Percentiles rank a stretch among this genome's conserved stretches.
These are phyloP conservation scores for Dendryphion nanum DNA, from an alignment of 2,329 filamentous ascomycete species.

Conservation along the genomic window DNA sequence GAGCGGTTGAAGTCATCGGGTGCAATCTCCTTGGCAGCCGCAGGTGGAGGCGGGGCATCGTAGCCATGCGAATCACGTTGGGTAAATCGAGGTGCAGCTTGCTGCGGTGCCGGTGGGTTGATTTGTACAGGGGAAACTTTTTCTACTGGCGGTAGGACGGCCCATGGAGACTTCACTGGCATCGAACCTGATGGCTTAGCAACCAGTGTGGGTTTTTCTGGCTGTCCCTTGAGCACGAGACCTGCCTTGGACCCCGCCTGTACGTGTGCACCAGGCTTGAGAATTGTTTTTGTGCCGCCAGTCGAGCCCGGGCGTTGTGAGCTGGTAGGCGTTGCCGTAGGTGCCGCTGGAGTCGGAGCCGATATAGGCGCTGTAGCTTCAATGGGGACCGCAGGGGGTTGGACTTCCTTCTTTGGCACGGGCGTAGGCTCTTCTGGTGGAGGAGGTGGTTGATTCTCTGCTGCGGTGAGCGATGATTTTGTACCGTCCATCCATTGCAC, in stretches of 20 bases:
- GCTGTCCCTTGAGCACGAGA: slow-evolving; percentile 63
- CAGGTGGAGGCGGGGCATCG: slow-evolving; percentile 53
- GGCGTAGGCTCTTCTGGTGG: slow-evolving; percentile 26
- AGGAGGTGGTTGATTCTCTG: slow-evolving; percentile 39
- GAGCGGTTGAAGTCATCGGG: slow-evolving; percentile 90
- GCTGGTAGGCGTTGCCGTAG: slow-evolving; percentile 23
- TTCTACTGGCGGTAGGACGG: slow-evolving; percentile 78
- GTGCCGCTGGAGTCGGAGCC: slow-evolving; percentile 12
- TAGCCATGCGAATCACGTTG: slow-evolving; percentile 57
- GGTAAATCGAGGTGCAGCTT: slow-evolving; percentile 48
- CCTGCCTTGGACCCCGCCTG: slow-evolving; percentile 46
- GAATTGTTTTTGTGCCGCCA: slow-evolving; percentile 46
- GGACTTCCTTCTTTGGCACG: slow-evolving; percentile 10
- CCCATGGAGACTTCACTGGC: slow-evolving; percentile 89
- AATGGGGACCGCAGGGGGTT: slow-evolving; percentile 17
- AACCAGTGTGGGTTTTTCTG: slow-evolving; percentile 71
- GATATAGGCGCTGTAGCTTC: slow-evolving; percentile 44
- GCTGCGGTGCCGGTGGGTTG: slow-evolving; percentile 51
- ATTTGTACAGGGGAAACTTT: slow-evolving; percentile 69
- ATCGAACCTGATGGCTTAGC: slow-evolving; percentile 68
- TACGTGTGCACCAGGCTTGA: slow-evolving; percentile 47
- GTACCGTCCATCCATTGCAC: slow-evolving; percentile 89
- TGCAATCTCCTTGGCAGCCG: slow-evolving; percentile 75
- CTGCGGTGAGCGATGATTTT: slow-evolving; percentile 70
- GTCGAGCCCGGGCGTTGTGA: slow-evolving; percentile 38